phyloP scores from a whole-genome alignment of 805 yeast species.

The Wickerhamomyces pijperi region DNA sequence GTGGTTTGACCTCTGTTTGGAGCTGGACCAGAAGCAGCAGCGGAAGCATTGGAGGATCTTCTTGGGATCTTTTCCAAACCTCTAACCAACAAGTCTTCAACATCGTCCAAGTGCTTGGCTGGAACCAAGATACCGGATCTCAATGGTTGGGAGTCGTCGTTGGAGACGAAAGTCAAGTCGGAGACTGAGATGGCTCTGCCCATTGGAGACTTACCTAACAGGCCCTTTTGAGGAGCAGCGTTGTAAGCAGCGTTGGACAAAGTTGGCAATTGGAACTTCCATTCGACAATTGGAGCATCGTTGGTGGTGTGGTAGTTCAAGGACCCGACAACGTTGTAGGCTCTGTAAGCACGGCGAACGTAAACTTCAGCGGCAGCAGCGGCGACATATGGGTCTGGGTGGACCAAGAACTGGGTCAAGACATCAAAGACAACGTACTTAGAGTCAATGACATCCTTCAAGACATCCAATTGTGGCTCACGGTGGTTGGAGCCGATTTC shows the following conservation, averaged over 20 bases:
- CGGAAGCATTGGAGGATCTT: constrained; percentile 24
- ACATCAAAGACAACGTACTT: constrained; percentile 95
- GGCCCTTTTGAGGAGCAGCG: constrained; percentile 44
- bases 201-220: constrained; percentile 35
- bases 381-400: constrained; percentile 77
- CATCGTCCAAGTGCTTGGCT: constrained; percentile 75
- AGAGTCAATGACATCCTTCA: constrained; percentile 90
- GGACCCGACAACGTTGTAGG: constrained; percentile 79
- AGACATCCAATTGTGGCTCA: constrained; percentile 68
- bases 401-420: constrained; percentile 78
- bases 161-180: constrained; percentile 78
- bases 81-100: constrained; percentile 68
- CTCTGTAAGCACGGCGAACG: constrained; percentile 93
- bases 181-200: constrained; percentile 88
- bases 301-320: constrained; percentile 48
- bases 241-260: constrained; percentile 63
- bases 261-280: constrained; percentile 82
- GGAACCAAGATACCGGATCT: constrained; percentile 83
- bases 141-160: constrained; percentile 50
- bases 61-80: constrained; percentile 66
- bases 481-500: constrained; percentile 67
- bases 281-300: constrained; percentile 62
- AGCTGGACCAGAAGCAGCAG: constrained; percentile 30
- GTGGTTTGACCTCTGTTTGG: constrained; percentile 30
- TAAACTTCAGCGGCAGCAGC: constrained; percentile 96